Percentiles rank a stretch among this genome's conserved stretches.
phyloP scores from a whole-genome alignment of 2,329 filamentous ascomycete genomes.

The Cladosporium oxysporum region DNA sequence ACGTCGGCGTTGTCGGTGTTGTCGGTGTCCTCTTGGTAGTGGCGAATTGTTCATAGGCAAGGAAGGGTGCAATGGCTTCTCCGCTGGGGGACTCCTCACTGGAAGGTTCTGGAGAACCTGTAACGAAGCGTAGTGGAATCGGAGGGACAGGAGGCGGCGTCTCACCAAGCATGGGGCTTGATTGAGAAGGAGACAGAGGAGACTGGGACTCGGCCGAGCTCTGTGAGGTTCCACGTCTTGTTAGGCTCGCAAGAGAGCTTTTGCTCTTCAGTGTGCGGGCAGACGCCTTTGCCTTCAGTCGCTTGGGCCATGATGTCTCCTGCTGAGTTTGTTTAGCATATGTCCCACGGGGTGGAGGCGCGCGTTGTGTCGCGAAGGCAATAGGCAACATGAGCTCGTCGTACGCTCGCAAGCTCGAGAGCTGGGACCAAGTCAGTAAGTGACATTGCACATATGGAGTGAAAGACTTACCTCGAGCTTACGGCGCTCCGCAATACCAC shows the following conservation, averaged over 20 bases:
- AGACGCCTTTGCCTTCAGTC: conserved; percentile 11
- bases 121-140: conserved; percentile 2
- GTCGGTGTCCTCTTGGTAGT: not conserved
- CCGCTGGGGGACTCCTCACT: not conserved
- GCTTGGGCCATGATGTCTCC: conserved; percentile 14
- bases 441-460: not conserved
- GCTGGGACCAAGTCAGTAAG: not conserved
- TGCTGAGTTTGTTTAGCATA: conserved; percentile 1
- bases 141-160: conserved; percentile 7
- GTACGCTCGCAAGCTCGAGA: conserved; percentile 5
- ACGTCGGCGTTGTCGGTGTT: not conserved
- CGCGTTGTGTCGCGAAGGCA: conserved; percentile 7
- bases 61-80: conserved; percentile 1
- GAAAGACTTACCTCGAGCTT: conserved; percentile 5
- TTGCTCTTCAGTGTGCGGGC: conserved; percentile 7
- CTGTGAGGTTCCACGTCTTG: not conserved
- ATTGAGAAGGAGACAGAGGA: not conserved
- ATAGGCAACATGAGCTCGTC: conserved; percentile 14
- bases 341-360: not conserved
- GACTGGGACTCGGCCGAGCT: not conserved
- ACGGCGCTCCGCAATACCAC: conserved; percentile 2
- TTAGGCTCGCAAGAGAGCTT: not conserved
- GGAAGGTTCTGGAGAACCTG: not conserved
- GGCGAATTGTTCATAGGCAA: conserved; percentile 1
- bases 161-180: not conserved